Base-by-base conservation (phyloP, 1,139 yeast genomes). In the Taphrina betulina region DNA sequence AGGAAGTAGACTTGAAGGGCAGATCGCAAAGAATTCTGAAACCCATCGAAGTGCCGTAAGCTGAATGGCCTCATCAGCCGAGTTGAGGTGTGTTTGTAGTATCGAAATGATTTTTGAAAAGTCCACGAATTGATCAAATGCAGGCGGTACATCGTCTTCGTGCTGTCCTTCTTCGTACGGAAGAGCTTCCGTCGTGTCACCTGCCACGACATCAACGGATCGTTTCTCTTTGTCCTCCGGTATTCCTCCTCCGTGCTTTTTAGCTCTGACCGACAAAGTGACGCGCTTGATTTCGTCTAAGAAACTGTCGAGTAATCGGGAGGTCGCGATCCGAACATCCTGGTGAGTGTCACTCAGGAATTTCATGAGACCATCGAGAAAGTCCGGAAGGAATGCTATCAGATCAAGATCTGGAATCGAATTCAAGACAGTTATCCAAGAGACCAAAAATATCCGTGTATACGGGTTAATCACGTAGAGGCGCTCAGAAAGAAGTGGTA, bases 401-500 rank as follows among this genome's bases (percentile, higher is more conserved):
- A 94, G 73, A 64, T 92, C 96, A 60, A 92, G 74, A 50, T 92
- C 94, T 0, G 99, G 98, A 12, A 92, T 88, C 20, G 94, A 89
- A 68, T 92, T 95, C 53, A 94, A 75, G 22, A 94, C 77, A 59
- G 89, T 86, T 52, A 94, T 77, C 98, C 98, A 94, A 52, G 95
- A 85, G 8, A 92, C 92, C 60, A 94, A 73, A 65, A 92, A 92
- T 72, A 89, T 85, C 10, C 65, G 40, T 0, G 97, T 90, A 67
- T 86, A 87, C 3, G 97, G 96, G 64, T 92, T 95, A 34, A 86
- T 83, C 1, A 92, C 92, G 66, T 88, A 88, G 72, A 94, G 87
- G 62, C 98, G 76, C 68, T 94, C 98, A 63, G 86, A 81, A 50
- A 94, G 72, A 5, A 95, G 75, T 0, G 98, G 98, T 40, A 94